Evolutionary conservation across 2,329 filamentous ascomycete species (phyloP).

Genomic region (Penicillium sp.): DNA sequence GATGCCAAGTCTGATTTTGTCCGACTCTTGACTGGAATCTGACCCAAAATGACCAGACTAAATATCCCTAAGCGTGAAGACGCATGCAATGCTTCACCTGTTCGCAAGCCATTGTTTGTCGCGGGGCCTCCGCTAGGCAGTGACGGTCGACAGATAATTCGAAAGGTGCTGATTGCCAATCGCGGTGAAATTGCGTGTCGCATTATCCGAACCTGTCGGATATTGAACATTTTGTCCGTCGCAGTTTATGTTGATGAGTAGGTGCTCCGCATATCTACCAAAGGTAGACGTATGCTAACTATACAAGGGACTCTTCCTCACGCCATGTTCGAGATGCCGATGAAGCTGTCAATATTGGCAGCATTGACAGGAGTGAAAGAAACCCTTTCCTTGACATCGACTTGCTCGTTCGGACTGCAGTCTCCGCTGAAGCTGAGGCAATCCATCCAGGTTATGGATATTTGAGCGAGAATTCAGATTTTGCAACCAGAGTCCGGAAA

Average conservation of each 20-base stretch:
- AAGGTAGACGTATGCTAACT: not conserved
- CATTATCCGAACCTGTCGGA: constrained; percentile 25
- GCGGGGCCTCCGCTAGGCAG: constrained; percentile 13
- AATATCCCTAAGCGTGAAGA: too few relatives aligned
- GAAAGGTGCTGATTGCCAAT: constrained; percentile 27
- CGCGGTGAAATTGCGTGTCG: constrained; percentile 32
- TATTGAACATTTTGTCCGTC: constrained; percentile 21
- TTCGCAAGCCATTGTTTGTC: constrained; percentile 17
- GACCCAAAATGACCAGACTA: too few relatives aligned
- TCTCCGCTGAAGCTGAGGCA: constrained; percentile 22
- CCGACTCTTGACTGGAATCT: too few relatives aligned
- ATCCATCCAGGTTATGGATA: constrained; percentile 38
- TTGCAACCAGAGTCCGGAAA: constrained; percentile 25
- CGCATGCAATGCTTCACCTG: not conserved
- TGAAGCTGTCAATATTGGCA: constrained; percentile 29
- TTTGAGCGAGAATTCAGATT: constrained; percentile 34
- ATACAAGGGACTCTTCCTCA: constrained; percentile 26
- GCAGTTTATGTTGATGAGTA: constrained; percentile 23
- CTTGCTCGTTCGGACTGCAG: constrained; percentile 17
- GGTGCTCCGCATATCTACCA: not conserved
- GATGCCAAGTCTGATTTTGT: too few relatives aligned
- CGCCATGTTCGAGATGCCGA: constrained; percentile 33
- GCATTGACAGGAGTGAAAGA: constrained; percentile 14
- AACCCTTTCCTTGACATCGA: constrained; percentile 16
- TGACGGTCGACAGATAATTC: constrained; percentile 18